Evolutionary conservation across 768 basidiomycete species (phyloP), one percentile per base, ranked within the genome.

Genomic region (Lactarius tabidus): DNA sequence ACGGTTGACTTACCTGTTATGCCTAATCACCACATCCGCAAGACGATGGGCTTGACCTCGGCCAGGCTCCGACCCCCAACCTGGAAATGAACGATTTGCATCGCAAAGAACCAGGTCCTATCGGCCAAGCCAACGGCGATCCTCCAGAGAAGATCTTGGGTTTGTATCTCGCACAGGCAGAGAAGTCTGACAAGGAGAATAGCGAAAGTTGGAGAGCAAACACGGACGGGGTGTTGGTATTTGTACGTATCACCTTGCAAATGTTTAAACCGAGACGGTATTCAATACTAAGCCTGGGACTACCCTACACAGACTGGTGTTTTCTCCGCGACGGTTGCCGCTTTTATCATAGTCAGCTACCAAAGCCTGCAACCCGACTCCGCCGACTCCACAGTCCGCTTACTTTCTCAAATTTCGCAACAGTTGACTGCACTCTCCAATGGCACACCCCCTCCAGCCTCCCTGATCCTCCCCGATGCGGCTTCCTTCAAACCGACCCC

Each of bases 291-390:
- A 33, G 33, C 33, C 33, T 10, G 10, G 10, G 8, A 7, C 36
- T 10, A 36, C 36, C 36, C 12, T 9, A n/a, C 10, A 10, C 23
- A 72, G 72, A 69, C 72, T 0, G 72, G 72, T 57, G 63, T 72
- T 20, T 72, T 72, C 64, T 70, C 70, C n/a, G 71, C 70, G 1
- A 64, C 65, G n/a, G 51, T 71, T 15, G 71, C 71, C 6, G 38
- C 67, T 5, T 71, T 72, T 39, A 58, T 69, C 54, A 36, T 72
- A 23, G 62, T 65, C 58, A 66, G 71, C 35, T 70, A 67, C 43
- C 63, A 60, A 31, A n/a, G 43, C 15, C 52, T 72, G 35, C 66
- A 67, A 39, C 61, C 63, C 28, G 61, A 67, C 51, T 28, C 66
- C n/a, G 45, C 12, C 41, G 52, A 63, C 35, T 12, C 43, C 35